Base-by-base conservation (phyloP, 1,284 basidiomycete species). In the Cutaneotrichosporon spelunceum region DNA sequence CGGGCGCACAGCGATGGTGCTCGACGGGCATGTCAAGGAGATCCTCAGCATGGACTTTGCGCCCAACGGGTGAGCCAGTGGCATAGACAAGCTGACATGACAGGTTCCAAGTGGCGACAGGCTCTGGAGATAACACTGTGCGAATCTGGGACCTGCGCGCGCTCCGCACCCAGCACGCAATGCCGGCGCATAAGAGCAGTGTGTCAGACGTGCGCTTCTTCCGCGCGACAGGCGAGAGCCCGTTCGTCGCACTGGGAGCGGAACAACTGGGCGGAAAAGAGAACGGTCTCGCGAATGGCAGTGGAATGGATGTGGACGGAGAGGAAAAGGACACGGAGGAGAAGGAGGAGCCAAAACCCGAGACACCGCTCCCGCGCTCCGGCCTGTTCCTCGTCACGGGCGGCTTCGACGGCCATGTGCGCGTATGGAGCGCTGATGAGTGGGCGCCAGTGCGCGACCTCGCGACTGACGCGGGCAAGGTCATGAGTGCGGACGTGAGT, bases 61-160 rank as follows among this genome's bases (percentile, higher is more conserved):
- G 23, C 93, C 95, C 8, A 99, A 96, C 70, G 93, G 95, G 87
- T 95, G 75, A 68, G 84, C 71, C 27, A 10, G 4, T 14, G 24
- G 4, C 34, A 45, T 42, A 19, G 6, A 33, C 13, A 49, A 27
- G 50, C 64, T 58, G 36, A 61, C 30, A 26, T 45, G n/a, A n/a
- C 71, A 94, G 93, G 54, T 95, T 95, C 75, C 95, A 99, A 83
- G 87, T 99, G 53, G 95, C 93, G 8, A 96, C 95, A 0, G 95
- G 94, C 24, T 89, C 93, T 2, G 93, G 92, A 52, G 96, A 99
- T 78, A 95, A 99, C 74, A 97, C 94, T 0, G 90, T 99, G 67
- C 88, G 93, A 48, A 93, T 99, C 82, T 99, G 96, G 96, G 96
- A 99, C 79, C 87, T 99, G 81, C 88, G 96, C 27, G 88, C 90